These are phyloP conservation scores for Arachnopeziza araneosa DNA, from an alignment of 2,329 filamentous ascomycete species.

Conservation along the genomic window DNA sequence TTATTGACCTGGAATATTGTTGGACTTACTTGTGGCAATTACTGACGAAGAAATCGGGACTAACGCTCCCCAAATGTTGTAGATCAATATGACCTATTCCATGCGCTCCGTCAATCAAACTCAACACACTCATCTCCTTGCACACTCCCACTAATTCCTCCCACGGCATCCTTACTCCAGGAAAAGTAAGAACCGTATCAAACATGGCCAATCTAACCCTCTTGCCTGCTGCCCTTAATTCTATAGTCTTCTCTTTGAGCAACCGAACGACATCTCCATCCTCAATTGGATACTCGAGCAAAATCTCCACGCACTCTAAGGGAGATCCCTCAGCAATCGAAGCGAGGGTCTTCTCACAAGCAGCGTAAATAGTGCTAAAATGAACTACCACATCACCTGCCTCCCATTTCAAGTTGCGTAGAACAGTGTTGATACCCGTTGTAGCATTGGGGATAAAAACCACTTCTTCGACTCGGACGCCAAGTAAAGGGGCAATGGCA, in stretches of 20 bases:
- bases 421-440: conserved; percentile 67
- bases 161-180: conserved; percentile 75
- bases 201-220: conserved; percentile 68
- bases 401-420: conserved; percentile 68
- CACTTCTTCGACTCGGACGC: conserved; percentile 57
- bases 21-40: conserved; percentile 85
- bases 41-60: conserved; percentile 80
- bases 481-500: conserved; percentile 59
- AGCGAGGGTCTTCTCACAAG: conserved; percentile 66
- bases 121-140: conserved; percentile 60
- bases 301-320: conserved; percentile 37
- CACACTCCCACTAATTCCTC: conserved; percentile 60
- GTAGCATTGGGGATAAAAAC: conserved; percentile 81
- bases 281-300: conserved; percentile 61
- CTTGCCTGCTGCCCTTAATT: conserved; percentile 48
- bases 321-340: conserved; percentile 43
- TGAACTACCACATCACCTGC: conserved; percentile 54
- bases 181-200: conserved; percentile 73
- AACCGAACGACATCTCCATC: conserved; percentile 58
- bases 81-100: conserved; percentile 68
- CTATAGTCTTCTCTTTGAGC: conserved; percentile 52
- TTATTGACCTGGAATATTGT: not conserved
- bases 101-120: conserved; percentile 78
- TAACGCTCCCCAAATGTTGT: conserved; percentile 57
- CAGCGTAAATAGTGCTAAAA: conserved; percentile 74